Percentiles rank a stretch among this genome's conserved stretches.
Evolutionary conservation across 2,329 filamentous ascomycete species (phyloP).

Genomic region (Simplicillium aogashimaense): DNA sequence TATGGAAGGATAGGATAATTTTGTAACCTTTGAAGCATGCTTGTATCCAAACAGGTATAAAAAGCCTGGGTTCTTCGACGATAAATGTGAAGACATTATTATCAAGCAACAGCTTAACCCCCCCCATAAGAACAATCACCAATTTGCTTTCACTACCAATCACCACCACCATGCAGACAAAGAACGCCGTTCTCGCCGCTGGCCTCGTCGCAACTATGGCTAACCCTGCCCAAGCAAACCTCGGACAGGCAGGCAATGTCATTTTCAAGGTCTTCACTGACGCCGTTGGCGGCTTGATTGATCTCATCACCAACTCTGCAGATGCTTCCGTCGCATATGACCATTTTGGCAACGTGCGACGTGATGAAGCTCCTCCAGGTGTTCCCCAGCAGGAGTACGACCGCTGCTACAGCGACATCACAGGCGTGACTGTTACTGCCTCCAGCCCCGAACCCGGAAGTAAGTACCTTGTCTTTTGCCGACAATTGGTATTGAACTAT

Average conservation of each 20-base stretch:
- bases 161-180: conserved; percentile 5
- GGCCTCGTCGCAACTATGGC: conserved; percentile 6
- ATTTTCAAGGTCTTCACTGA: conserved; percentile 4
- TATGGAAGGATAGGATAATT: too few species aligned
- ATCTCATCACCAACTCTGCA: not conserved
- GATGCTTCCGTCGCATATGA: too few species aligned
- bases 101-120: too few species aligned
- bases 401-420: conserved; percentile 6
- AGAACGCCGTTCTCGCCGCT: conserved; percentile 2
- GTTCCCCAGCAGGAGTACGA: conserved; percentile 9
- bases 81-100: too few species aligned
- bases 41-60: too few species aligned
- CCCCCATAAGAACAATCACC: too few species aligned
- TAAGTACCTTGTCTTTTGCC: not conserved
- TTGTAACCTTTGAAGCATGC: too few species aligned
- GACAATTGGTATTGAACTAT: too few species aligned
- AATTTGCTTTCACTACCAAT: conserved; percentile 5
- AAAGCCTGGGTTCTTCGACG: too few species aligned
- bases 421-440: conserved; percentile 6
- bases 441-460: conserved; percentile 2
- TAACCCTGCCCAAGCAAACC: conserved; percentile 4
- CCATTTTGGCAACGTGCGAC: not conserved
- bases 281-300: conserved; percentile 4
- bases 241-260: conserved; percentile 3
- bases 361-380: conserved; percentile 1